Evolutionary conservation across 495 filamentous ascomycete genomes (phyloP).

Genomic region (Aspergillus kassunensis): DNA sequence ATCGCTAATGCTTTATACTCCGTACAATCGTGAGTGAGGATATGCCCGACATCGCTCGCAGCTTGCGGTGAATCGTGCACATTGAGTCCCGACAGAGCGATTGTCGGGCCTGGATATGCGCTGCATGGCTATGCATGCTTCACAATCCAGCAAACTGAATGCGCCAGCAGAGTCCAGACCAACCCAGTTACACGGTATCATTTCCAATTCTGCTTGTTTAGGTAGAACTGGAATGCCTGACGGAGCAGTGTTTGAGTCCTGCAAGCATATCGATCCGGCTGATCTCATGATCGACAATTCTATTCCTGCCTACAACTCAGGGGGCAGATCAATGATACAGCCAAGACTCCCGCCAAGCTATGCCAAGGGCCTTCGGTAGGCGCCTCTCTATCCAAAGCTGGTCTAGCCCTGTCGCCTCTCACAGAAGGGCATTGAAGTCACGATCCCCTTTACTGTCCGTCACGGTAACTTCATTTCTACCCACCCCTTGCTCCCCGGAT

Average conservation of each 20-base stretch:
- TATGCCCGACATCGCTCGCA: no score
- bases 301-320: conserved; percentile 7
- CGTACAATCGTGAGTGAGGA: no score
- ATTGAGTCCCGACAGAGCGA: no score
- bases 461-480: conserved; percentile 2
- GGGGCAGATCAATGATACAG: conserved; percentile 14
- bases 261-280: conserved; percentile 2
- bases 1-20: no score
- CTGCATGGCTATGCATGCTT: not conserved
- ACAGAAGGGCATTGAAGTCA: no score
- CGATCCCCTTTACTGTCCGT: no score
- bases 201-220: not conserved
- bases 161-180: conserved; percentile 9
- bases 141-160: conserved; percentile 2
- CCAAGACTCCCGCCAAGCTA: conserved; percentile 24
- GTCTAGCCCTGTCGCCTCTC: not conserved
- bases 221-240: not conserved
- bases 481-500: conserved; percentile 15
- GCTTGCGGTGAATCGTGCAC: no score
- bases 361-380: conserved; percentile 15
- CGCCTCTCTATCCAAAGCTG: not conserved
- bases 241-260: not conserved
- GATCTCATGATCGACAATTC: conserved; percentile 23
- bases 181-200: conserved; percentile 7
- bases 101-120: no score